Conservation (phyloP, 495 filamentous ascomycete species). For the Elasticomyces elasticus region DNA sequence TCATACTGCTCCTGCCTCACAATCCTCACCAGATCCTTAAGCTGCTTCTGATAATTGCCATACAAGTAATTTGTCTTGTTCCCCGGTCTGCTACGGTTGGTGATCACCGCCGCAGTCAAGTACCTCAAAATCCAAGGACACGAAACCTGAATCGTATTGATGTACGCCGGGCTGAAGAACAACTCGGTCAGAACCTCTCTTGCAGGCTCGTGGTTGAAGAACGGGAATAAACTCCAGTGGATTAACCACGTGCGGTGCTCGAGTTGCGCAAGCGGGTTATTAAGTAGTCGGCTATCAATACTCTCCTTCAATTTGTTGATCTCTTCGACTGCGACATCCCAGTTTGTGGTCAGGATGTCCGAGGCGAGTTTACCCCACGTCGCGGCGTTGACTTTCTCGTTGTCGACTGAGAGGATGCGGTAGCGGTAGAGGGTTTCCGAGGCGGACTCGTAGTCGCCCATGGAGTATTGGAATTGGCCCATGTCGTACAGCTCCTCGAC, state of each 20-base stretch:
- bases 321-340: slow-evolving; percentile 94
- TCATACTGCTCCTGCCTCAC: slow-evolving; percentile 96
- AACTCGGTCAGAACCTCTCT: slow-evolving; percentile 85
- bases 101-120: slow-evolving; percentile 89
- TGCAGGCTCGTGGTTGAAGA: slow-evolving; percentile 93
- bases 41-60: slow-evolving; percentile 87
- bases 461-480: slow-evolving; percentile 92
- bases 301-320: slow-evolving; percentile 84
- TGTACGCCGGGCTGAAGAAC: slow-evolving; percentile 91
- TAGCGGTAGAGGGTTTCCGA: slow-evolving; percentile 89
- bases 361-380: slow-evolving; percentile 94
- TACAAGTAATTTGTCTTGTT: slow-evolving; percentile 15
- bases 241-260: slow-evolving; percentile 92
- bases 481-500: slow-evolving; percentile 89
- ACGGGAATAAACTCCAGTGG: slow-evolving; percentile 97
- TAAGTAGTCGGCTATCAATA: slow-evolving; percentile 83
- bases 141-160: slow-evolving; percentile 97
- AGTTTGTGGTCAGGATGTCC: slow-evolving; percentile 85
- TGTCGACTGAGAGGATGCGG: slow-evolving; percentile 92
- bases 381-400: slow-evolving; percentile 87
- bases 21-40: slow-evolving; percentile 91
- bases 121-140: slow-evolving; percentile 97
- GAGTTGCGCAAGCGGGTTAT: slow-evolving; percentile 88
- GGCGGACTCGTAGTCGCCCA: slow-evolving; percentile 80
- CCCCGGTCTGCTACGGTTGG: slow-evolving; percentile 68